Base-by-base conservation (phyloP, 345 rosid genomes). In the Hibiscus tridactylites region DNA sequence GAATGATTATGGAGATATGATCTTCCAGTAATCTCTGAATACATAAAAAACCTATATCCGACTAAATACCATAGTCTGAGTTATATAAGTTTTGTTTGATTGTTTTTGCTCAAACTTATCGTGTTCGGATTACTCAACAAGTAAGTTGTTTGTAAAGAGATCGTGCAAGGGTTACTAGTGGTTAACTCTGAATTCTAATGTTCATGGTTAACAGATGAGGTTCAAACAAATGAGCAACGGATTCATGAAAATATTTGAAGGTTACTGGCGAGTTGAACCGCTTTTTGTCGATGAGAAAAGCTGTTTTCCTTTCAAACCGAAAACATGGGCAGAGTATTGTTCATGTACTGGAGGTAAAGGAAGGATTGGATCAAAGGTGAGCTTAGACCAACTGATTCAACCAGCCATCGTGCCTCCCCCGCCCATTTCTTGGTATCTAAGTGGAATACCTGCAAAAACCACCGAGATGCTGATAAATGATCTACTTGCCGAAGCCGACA, bases 391-490 rank as follows among this genome's bases (percentile, higher is more conserved):
- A 77, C 81, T 94, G 52, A 85, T 94, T 79, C 96, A 94, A 70
- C 98, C 98, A 0, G 82, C 93, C 16, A 72, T 94, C 39, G 84
- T 88, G 37, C 95, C 98, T 1, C 98, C 98, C 0, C 98, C 98
- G 0, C 97, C 96, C 10, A 88, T 94, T 77, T 94, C 98, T 26
- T 91, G 97, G 98, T 91, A 91, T 74, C 84, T 94, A 5, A 85
- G 96, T 77, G 98, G 97, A 70, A 94, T 94, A 77, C 92, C 98
- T 0, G 61, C 87, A 60, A 90, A 74, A 78, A 91, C 98, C 26
- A 83, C 95, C 6, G 93, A 91, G 83, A 90, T 88, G 95, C 86
- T 91, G 15, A 83, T 87, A 71, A 67, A 81, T 26, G 97, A 94
- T 76, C 83, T 90, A 66, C 82, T 91, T 60, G 90, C 92, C 63